Percentiles rank a stretch among this genome's conserved stretches.
phyloP scores from a whole-genome alignment of 768 basidiomycete genomes.

The Tricholoma sp. region DNA sequence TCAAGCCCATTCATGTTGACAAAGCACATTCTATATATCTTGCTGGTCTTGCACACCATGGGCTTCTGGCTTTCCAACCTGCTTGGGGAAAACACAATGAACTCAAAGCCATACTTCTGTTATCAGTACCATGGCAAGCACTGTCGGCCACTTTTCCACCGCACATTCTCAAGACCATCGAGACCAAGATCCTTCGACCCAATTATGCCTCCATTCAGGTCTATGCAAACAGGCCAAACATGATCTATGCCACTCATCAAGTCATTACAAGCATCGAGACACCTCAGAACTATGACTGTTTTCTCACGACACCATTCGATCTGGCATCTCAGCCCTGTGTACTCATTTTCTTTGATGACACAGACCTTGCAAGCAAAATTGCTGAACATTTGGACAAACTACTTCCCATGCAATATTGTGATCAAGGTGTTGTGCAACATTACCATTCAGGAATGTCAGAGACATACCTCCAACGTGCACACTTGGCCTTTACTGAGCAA shows the following conservation, averaged over 20 bases:
- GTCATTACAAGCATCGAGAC: constrained; percentile 15
- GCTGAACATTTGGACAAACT: not conserved
- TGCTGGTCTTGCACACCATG: constrained; percentile 17
- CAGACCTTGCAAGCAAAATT: not conserved
- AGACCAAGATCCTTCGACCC: constrained; percentile 9
- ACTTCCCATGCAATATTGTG: not conserved
- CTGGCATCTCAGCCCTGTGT: not conserved
- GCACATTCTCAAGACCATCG: constrained; percentile 17
- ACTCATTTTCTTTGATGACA: not conserved
- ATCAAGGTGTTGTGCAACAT: not conserved
- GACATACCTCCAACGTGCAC: not conserved
- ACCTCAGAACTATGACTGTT: constrained; percentile 20
- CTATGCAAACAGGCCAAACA: constrained; percentile 24
- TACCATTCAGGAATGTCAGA: not conserved
- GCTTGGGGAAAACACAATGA: constrained; percentile 18
- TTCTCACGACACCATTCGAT: constrained; percentile 9
- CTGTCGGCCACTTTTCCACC: constrained; percentile 20
- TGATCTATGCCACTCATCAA: constrained; percentile 23
- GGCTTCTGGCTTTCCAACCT: constrained; percentile 17
- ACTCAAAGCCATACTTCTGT: constrained; percentile 11
- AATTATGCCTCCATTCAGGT: constrained; percentile 10
- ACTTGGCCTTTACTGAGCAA: not conserved
- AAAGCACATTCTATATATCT: constrained; percentile 20
- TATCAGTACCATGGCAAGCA: constrained; percentile 6
- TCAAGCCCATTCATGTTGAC: constrained; percentile 16